Evolutionary conservation across 2,329 filamentous ascomycete species (phyloP).

Genomic region (Apiospora malaysiana): DNA sequence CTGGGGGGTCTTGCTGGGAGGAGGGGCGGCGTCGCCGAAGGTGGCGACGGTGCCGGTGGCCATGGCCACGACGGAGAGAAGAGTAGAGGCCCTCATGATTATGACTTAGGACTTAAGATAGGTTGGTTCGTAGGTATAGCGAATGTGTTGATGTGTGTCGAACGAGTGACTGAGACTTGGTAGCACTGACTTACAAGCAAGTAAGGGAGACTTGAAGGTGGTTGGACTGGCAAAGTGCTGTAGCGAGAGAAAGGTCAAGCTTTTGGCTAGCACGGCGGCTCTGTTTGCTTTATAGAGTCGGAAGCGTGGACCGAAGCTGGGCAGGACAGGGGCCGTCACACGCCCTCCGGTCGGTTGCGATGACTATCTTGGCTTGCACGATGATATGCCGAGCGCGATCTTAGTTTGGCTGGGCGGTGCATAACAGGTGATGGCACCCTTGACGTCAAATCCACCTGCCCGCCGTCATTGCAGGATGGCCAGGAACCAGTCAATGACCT

Average conservation of each 20-base stretch:
- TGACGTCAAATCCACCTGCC: constrained; percentile 2
- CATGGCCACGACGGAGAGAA: constrained; percentile 10
- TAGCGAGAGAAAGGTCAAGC: not conserved
- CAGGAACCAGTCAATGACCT: not conserved
- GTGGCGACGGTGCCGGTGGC: constrained; percentile 1
- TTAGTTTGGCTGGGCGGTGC: not conserved
- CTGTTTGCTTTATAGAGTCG: constrained; percentile 15
- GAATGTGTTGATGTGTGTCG: not conserved
- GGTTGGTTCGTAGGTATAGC: not conserved
- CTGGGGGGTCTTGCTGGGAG: not conserved
- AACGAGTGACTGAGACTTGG: constrained; percentile 6
- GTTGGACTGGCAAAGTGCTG: constrained; percentile 2
- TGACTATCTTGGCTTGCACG: constrained; percentile 15
- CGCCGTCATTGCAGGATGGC: constrained; percentile 2
- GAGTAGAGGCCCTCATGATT: constrained; percentile 16
- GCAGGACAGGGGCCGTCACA: not conserved
- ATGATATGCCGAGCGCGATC: constrained; percentile 7
- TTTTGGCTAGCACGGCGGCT: not conserved
- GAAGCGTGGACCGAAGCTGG: not conserved
- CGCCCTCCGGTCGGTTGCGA: not conserved
- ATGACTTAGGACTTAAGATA: constrained; percentile 12
- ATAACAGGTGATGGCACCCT: not conserved
- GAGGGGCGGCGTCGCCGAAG: not conserved
- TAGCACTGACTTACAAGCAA: constrained; percentile 1
- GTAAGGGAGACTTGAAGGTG: not conserved